A percentile compares a stretch with the other conserved stretches of the same genome.
Evolutionary conservation across 805 yeast species (phyloP).

Genomic region (Ascoidea asiatica): DNA sequence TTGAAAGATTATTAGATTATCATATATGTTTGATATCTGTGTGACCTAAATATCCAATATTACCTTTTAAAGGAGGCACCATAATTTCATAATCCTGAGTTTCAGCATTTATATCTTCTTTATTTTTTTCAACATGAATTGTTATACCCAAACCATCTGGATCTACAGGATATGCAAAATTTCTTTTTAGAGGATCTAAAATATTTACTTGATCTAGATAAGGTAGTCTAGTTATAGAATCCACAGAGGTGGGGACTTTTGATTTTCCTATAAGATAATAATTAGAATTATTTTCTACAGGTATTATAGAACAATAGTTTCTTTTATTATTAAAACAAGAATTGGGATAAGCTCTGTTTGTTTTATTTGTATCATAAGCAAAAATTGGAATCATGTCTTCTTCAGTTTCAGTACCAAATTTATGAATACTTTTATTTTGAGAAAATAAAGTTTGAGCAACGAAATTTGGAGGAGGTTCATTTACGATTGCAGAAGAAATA

Average conservation of each 20-base stretch:
- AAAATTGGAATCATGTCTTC: conserved; percentile 76
- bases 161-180: conserved; percentile 39
- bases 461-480: conserved; percentile 83
- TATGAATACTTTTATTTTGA: conserved; percentile 53
- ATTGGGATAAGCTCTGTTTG: too few relatives aligned
- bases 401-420: conserved; percentile 45
- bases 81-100: conserved; percentile 57
- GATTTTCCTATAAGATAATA: conserved; percentile 12
- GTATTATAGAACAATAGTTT: conserved; percentile 61
- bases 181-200: too few relatives aligned
- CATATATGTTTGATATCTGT: conserved; percentile 5
- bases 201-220: conserved; percentile 5
- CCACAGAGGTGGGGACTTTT: conserved; percentile 31
- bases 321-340: conserved; percentile 44
- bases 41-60: conserved; percentile 13
- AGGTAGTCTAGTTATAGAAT: conserved; percentile 2
- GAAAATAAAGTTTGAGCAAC: conserved; percentile 64
- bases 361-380: conserved; percentile 38
- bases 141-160: conserved; percentile 50
- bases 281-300: conserved; percentile 25
- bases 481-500: conserved; percentile 83
- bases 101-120: conserved; percentile 28
- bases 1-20: too few relatives aligned
- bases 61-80: conserved; percentile 40
- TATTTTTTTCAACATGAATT: conserved; percentile 60